Conservation (phyloP, 306 rosid species). For the Vicia sativa region DNA sequence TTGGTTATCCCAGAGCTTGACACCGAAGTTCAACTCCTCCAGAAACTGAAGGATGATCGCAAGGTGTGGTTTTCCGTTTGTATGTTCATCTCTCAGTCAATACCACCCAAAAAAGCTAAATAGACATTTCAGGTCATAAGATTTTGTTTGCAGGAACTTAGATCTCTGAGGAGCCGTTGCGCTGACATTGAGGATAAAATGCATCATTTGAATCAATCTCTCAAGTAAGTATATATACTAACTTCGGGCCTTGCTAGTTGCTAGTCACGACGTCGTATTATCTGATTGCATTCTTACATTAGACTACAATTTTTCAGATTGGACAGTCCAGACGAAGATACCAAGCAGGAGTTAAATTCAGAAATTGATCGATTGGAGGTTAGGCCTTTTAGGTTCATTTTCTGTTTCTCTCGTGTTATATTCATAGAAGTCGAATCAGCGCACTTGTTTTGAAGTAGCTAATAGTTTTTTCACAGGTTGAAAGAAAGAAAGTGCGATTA, state of each 20-base stretch:
- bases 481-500: slow-evolving; percentile 58
- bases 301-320: not conserved
- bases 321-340: not conserved
- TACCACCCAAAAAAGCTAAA: not conserved
- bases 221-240: slow-evolving; percentile 55
- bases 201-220: slow-evolving; percentile 76
- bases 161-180: slow-evolving; percentile 67
- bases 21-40: slow-evolving; percentile 85
- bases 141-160: slow-evolving; percentile 60
- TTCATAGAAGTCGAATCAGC: slow-evolving; percentile 9
- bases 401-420: not conserved
- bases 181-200: slow-evolving; percentile 79
- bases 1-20: slow-evolving; percentile 96
- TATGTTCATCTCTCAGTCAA: slow-evolving; percentile 7
- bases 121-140: slow-evolving; percentile 7
- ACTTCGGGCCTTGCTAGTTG: slow-evolving; percentile 25
- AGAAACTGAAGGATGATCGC: slow-evolving; percentile 72
- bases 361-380: slow-evolving; percentile 66
- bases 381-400: slow-evolving; percentile 42
- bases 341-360: slow-evolving; percentile 47
- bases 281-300: not conserved
- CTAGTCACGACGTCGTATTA: not conserved
- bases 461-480: slow-evolving; percentile 47
- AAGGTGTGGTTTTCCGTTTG: slow-evolving; percentile 57
- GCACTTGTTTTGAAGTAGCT: slow-evolving; percentile 20